phyloP scores from a whole-genome alignment of 2,329 filamentous ascomycete species.

The Dactylonectria macrodidyma region DNA sequence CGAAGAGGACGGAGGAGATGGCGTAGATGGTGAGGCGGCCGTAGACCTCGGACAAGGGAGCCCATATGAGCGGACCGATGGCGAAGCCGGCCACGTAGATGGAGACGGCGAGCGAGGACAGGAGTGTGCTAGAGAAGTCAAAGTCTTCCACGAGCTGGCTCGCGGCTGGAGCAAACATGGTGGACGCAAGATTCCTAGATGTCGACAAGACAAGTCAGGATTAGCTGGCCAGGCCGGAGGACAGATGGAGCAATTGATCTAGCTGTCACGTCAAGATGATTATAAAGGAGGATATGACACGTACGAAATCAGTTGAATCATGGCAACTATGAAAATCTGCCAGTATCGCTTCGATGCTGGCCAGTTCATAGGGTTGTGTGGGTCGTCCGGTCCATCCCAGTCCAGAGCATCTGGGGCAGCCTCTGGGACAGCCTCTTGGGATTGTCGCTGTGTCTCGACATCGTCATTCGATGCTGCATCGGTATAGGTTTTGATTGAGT shows the following conservation, averaged over 20 bases:
- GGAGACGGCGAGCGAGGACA: slow-evolving; percentile 36
- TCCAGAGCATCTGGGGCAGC: slow-evolving; percentile 62
- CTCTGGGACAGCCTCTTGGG: no score
- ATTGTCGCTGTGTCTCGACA: no score
- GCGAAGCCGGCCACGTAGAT: slow-evolving; percentile 36
- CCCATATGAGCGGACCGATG: slow-evolving; percentile 36
- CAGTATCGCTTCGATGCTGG: slow-evolving; percentile 59
- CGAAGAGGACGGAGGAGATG: slow-evolving; percentile 21
- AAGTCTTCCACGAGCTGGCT: slow-evolving; percentile 33
- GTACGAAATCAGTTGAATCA: slow-evolving; percentile 55
- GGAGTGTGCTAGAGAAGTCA: slow-evolving; percentile 18
- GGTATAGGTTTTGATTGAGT: no score
- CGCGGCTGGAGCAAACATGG: slow-evolving; percentile 44
- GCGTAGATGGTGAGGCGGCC: slow-evolving; percentile 36
- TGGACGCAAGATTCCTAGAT: slow-evolving; percentile 39
- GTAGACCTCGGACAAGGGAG: slow-evolving; percentile 38
- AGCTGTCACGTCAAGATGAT: no score
- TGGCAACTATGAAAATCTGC: slow-evolving; percentile 62
- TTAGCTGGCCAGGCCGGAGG: no score
- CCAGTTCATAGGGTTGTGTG: slow-evolving; percentile 77
- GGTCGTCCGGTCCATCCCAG: slow-evolving; percentile 70
- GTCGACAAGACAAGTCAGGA: no score
- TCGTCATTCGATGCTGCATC: no score
- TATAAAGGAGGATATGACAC: not conserved
- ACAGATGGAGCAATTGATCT: not conserved